Conservation (phyloP, 306 rosid genomes). For the Citrullus amarus region DNA sequence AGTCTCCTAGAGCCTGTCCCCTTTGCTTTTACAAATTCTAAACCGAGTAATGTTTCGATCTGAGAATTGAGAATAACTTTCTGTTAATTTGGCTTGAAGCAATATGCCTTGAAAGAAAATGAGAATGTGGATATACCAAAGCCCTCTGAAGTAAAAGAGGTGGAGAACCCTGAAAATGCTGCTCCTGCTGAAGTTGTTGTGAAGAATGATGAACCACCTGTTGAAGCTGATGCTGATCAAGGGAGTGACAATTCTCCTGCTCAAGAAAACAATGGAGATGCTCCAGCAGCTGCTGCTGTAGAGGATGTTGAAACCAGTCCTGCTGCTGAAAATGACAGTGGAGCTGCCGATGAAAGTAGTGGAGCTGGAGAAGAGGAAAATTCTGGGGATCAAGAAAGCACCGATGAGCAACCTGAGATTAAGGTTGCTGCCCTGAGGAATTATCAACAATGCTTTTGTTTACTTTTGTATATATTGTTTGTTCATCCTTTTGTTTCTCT, state of each 20-base stretch:
- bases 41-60: neutral
- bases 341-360: slow-evolving; percentile 32
- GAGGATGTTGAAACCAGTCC: slow-evolving; percentile 20
- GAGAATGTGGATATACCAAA: slow-evolving; percentile 31
- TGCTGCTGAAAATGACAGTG: slow-evolving; percentile 15
- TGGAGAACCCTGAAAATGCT: slow-evolving; percentile 29
- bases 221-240: slow-evolving; percentile 21
- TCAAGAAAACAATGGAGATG: slow-evolving; percentile 37
- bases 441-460: neutral
- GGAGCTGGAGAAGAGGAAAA: slow-evolving; percentile 32
- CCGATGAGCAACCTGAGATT: slow-evolving; percentile 62
- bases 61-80: neutral
- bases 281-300: slow-evolving; percentile 26
- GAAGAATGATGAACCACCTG: slow-evolving; percentile 31
- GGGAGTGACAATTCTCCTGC: slow-evolving; percentile 12
- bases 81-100: slow-evolving; percentile 32
- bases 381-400: slow-evolving; percentile 46
- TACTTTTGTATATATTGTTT: neutral
- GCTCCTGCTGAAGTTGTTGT: slow-evolving; percentile 28
- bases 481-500: slow-evolving; percentile 13
- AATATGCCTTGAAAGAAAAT: slow-evolving; percentile 48
- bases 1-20: too few species aligned
- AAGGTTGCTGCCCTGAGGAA: slow-evolving; percentile 29
- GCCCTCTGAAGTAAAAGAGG: slow-evolving; percentile 54
- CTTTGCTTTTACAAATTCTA: neutral